phyloP scores from a whole-genome alignment of 805 yeast species.

The Scheffersomyces stipitis region DNA sequence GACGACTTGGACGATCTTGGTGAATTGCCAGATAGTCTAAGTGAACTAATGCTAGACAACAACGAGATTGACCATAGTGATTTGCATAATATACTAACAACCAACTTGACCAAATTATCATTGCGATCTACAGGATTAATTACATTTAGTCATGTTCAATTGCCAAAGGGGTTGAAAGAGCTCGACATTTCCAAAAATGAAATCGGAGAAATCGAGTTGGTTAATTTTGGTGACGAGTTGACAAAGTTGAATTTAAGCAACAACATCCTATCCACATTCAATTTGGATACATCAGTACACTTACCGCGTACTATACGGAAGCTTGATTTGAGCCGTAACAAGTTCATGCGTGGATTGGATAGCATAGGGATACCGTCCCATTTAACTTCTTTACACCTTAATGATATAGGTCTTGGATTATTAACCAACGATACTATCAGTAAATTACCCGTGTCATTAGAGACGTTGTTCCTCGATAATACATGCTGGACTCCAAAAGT shows the following conservation, averaged over 20 bases:
- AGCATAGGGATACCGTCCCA: conserved; percentile 4
- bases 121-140: conserved; percentile 21
- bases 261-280: conserved; percentile 4
- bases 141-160: conserved; percentile 11
- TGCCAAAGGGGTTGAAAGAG: conserved; percentile 14
- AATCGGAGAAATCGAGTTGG: conserved; percentile 11
- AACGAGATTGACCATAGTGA: conserved; percentile 20
- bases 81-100: conserved; percentile 15
- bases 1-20: conserved; percentile 26
- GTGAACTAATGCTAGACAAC: conserved; percentile 15
- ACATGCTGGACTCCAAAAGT: background rate
- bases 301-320: conserved; percentile 1
- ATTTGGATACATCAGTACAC: conserved; percentile 1
- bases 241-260: conserved; percentile 7
- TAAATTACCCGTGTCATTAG: conserved; percentile 5
- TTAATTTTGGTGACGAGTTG: conserved; percentile 12
- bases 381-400: conserved; percentile 5
- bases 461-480: conserved; percentile 5
- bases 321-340: conserved; percentile 8
- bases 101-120: conserved; percentile 14
- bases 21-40: conserved; percentile 13
- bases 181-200: conserved; percentile 16
- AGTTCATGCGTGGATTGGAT: conserved; percentile 2
- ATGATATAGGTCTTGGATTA: conserved; percentile 2
- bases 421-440: conserved; percentile 1